Evolutionary conservation across 768 basidiomycete species (phyloP), one percentile per base, ranked within the genome.

Genomic region (Boletellus ananas): DNA sequence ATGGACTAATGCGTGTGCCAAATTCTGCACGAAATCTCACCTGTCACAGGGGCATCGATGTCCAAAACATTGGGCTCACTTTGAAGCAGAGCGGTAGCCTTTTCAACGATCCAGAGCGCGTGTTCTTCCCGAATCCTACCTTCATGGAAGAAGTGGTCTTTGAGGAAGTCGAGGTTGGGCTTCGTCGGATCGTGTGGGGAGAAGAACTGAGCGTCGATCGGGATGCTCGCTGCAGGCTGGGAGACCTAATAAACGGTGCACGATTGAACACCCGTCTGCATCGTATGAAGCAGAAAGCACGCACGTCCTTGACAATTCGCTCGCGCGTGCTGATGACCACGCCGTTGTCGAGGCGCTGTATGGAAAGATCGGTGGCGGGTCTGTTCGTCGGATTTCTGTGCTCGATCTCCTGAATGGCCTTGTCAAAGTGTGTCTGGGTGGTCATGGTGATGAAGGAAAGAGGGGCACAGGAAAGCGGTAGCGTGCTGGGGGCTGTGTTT

Each of bases 151-250:
- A 87, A 85, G 67, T 87, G 85, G 60, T 85, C 85, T 70, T 85
- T 87, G 51, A 87, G 72, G 66, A 84, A 86, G 4, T 81, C 83
- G 49, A 86, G 79, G 61, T 86, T 80, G 21, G 84, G 84, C 57
- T 85, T 84, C n/a, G 71, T 71, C 17, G 74, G 75, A 59, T 85
- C 85, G 39, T 74, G 68, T 25, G 74, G 72, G 43, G 87, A 84
- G 73, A 84, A 92, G 70, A 93, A 84, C 55, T 92, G 81, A 14
- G 77, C 80, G 54, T 90, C 85, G 4, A 81, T 81, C 0, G 89
- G 90, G 43, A 76, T 76, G 54, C 72, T 64, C 48, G 77, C 70
- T 2, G 79, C 83, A 13, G 87, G 90, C 20, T 74, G 80, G 52
- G 78, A 77, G n/a, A 91, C 87, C 87, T 90, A 34, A 27, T 11